phyloP scores from a whole-genome alignment of 352 stramenopile genomes.

The Phytopythium aichiense region DNA sequence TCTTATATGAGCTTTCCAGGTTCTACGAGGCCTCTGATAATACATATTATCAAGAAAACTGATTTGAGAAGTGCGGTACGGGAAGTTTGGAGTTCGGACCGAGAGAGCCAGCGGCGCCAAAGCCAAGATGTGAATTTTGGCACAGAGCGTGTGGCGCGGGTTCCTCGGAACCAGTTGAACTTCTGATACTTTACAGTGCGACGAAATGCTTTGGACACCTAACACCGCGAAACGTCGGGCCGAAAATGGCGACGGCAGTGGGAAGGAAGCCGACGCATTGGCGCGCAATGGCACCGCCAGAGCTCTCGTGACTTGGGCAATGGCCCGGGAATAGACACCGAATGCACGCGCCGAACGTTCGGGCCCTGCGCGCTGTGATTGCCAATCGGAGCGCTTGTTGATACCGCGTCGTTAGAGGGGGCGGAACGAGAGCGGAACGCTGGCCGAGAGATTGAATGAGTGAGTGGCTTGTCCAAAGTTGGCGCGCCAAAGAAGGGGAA shows the following conservation, averaged over 20 bases:
- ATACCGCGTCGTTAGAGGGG: background rate
- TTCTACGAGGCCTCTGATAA: background rate
- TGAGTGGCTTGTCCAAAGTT: background rate
- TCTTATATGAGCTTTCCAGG: background rate
- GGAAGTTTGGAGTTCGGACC: background rate
- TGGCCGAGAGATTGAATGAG: background rate
- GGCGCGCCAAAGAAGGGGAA: background rate
- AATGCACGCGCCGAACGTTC: background rate
- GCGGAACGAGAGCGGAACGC: background rate
- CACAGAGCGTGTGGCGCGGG: background rate
- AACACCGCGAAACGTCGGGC: too few species aligned
- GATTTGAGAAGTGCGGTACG: background rate
- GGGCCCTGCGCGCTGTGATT: background rate
- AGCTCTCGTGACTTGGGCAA: background rate
- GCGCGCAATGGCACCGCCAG: too few species aligned
- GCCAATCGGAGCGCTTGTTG: background rate
- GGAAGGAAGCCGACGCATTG: too few species aligned
- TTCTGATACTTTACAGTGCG: background rate
- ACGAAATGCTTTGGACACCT: too few species aligned
- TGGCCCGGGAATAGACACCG: background rate
- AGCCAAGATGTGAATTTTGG: background rate
- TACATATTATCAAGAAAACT: background rate
- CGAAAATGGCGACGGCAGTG: too few species aligned
- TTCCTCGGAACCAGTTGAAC: slow-evolving; percentile 5
- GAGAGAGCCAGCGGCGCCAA: background rate